These are phyloP conservation scores for Astrocystis sublimbata DNA, from an alignment of 495 filamentous ascomycete genomes.

Conservation along the genomic window DNA sequence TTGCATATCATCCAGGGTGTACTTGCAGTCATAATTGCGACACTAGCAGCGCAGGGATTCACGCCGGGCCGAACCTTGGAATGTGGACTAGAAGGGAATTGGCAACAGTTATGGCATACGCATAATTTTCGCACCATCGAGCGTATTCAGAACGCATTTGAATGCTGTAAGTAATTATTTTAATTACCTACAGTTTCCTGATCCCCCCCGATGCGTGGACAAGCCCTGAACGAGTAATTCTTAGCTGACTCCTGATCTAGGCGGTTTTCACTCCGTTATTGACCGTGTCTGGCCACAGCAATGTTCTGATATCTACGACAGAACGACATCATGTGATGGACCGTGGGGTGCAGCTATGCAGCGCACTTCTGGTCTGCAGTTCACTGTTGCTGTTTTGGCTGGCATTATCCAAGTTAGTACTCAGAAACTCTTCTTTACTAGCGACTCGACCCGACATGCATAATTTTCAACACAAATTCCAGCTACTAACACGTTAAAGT, in stretches of 20 bases:
- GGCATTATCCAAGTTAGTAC: constrained; percentile 35
- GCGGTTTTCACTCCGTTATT: constrained; percentile 52
- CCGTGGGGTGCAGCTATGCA: constrained; percentile 31
- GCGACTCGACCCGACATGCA: background rate
- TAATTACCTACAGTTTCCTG: too few species aligned
- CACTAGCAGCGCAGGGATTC: constrained; percentile 56
- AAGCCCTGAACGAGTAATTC: background rate
- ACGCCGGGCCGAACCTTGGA: constrained; percentile 45
- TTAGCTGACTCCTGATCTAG: background rate
- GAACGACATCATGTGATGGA: constrained; percentile 19
- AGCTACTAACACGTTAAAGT: constrained; percentile 12
- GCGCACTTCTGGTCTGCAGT: constrained; percentile 28
- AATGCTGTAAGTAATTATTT: constrained; percentile 51
- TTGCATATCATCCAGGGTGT: constrained; percentile 47
- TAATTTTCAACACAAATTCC: background rate
- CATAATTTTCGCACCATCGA: constrained; percentile 55
- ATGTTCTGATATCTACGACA: constrained; percentile 15
- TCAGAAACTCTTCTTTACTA: background rate
- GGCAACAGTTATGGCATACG: constrained; percentile 50
- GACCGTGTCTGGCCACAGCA: constrained; percentile 58
- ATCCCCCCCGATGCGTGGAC: too few species aligned
- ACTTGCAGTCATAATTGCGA: constrained; percentile 55
- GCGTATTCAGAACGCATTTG: constrained; percentile 61
- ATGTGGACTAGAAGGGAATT: constrained; percentile 56
- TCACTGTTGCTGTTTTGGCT: constrained; percentile 27